Conservation (phyloP, 2,329 filamentous ascomycete genomes). For the Diaporthe aspalathi region DNA sequence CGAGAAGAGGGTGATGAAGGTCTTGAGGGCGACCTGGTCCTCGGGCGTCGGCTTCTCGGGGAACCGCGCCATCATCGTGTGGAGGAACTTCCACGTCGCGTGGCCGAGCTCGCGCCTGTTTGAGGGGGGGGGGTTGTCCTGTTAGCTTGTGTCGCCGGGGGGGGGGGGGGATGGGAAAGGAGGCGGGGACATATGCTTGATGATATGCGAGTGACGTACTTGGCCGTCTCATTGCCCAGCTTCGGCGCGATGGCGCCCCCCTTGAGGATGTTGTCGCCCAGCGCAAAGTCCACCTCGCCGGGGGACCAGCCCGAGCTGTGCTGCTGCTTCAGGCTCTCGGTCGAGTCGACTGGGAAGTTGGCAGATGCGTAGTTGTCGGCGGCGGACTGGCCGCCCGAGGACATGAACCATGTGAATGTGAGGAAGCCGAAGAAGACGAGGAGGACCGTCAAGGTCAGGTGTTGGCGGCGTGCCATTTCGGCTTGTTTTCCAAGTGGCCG, state of each 20-base stretch:
- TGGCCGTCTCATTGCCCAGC: conserved; percentile 83
- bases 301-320: conserved; percentile 32
- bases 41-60: conserved; percentile 72
- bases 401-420: conserved; percentile 69
- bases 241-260: conserved; percentile 83
- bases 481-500: neutral
- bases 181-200: too few relatives aligned
- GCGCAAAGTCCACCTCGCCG: conserved; percentile 48
- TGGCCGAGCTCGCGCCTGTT: conserved; percentile 72
- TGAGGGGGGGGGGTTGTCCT: too few relatives aligned
- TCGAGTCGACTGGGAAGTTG: conserved; percentile 43
- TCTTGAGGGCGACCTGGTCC: conserved; percentile 71
- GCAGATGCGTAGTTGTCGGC: conserved; percentile 40
- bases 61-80: conserved; percentile 78
- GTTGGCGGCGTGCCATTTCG: conserved; percentile 64
- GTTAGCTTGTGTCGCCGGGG: too few relatives aligned
- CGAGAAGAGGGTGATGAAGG: conserved; percentile 74
- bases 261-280: conserved; percentile 64
- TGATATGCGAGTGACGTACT: conserved; percentile 58
- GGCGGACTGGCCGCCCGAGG: conserved; percentile 45
- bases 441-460: conserved; percentile 65
- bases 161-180: conserved; percentile 17
- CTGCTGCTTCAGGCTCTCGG: conserved; percentile 41
- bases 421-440: conserved; percentile 67
- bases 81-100: conserved; percentile 76